phyloP scores from a whole-genome alignment of 2,329 filamentous ascomycete genomes.

The Metarhizium sp. region DNA sequence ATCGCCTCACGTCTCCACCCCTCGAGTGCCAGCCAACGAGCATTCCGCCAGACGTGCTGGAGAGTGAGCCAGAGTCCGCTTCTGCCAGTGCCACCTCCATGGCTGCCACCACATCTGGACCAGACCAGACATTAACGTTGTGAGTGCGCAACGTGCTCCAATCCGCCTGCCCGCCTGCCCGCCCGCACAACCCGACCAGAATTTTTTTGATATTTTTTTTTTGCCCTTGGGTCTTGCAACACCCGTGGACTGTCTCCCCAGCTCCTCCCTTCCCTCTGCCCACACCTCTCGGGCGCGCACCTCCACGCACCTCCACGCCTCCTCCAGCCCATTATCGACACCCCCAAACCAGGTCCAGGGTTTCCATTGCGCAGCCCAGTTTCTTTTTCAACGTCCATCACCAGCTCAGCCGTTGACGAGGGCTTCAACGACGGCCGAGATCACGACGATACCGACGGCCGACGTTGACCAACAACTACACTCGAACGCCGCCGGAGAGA shows the following conservation, averaged over 20 bases:
- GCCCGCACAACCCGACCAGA: neutral
- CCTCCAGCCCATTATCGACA: slow-evolving; percentile 32
- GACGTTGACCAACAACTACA: slow-evolving; percentile 2
- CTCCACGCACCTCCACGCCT: slow-evolving; percentile 30
- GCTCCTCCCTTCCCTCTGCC: slow-evolving; percentile 19
- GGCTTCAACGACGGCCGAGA: slow-evolving; percentile 3
- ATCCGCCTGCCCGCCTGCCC: neutral
- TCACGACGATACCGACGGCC: slow-evolving; percentile 2
- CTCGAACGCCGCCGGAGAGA: neutral
- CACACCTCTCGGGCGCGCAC: slow-evolving; percentile 23
- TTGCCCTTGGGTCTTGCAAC: slow-evolving; percentile 1
- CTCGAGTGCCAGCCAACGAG: neutral
- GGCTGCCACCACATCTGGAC: too few species aligned
- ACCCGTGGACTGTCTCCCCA: slow-evolving; percentile 7
- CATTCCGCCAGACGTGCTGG: neutral
- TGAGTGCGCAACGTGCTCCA: neutral
- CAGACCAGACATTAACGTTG: too few species aligned
- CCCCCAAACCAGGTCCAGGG: slow-evolving; percentile 23
- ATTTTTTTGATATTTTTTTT: slow-evolving; percentile 7
- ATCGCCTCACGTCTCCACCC: neutral
- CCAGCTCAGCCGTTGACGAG: slow-evolving; percentile 5
- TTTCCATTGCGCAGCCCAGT: slow-evolving; percentile 13
- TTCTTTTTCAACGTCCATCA: slow-evolving; percentile 7
- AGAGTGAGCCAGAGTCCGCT: neutral
- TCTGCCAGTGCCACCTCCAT: neutral